Evolutionary conservation across 2,329 filamentous ascomycete genomes (phyloP), one percentile per base, ranked within the genome.

Genomic region (Biscogniauxia sp.): DNA sequence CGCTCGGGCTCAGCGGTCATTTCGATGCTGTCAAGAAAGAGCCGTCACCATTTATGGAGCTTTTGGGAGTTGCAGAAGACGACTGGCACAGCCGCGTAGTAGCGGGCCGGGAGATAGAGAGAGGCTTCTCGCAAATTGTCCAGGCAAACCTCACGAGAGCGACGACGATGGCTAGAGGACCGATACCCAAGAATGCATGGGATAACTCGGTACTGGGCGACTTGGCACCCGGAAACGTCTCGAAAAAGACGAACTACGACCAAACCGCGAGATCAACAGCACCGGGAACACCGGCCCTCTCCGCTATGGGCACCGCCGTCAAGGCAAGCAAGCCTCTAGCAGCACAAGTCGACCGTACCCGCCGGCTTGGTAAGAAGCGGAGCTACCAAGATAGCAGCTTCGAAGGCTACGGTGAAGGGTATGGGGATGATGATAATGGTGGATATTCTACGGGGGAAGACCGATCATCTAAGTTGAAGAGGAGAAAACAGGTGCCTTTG

Each of bases 381-480:
- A 85, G 87, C 64, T 93, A 93, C 71, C 87, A 88, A 49, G 90
- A 93, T 65, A 84, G 82, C 68, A 91, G 88, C 69, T 93, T 85
- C 70, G 87, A 90, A 69, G 90, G 90, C 51, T 93, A 93, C 69
- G 84, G 85, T 52, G 89, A 92, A 66, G 87, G 88, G 37, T 92
- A 82, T 66, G 82, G 82, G 9, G 89, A 92, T 64, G 88, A 91
- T 65, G 89, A 89, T 63, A 87, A 84, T 13, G 79, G 78, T 17
- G 86, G 84, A n/a, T 88, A 92, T 70, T 91, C 88, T 20, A 91
- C 89, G 20, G 88, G 87, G 60, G 89, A 90, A 67, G 86, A 89
- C 58, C 76, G 77, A 67, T 75, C 75, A 63, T 72, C 75, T 51
- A 81, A 79, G 66, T 78, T 82, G 67, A 89, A 89, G 77, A 82